Conservation (phyloP, 768 basidiomycete genomes). For the Boletus eberwhitei region DNA sequence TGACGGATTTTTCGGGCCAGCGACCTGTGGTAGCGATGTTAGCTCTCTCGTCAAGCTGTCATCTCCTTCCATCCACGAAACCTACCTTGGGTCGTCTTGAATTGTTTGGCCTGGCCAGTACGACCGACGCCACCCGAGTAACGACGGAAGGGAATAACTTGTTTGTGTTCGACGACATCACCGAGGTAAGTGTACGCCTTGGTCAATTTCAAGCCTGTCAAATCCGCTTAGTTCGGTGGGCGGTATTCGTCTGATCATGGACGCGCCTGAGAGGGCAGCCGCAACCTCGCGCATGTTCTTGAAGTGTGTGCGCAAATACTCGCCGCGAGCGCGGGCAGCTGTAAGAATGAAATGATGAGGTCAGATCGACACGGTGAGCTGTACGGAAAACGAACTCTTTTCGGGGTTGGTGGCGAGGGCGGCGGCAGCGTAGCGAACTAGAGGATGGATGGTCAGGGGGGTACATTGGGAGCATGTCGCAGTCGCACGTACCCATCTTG, state of each 20-base stretch:
- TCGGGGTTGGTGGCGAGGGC: constrained; percentile 88
- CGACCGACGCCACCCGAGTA: constrained; percentile 95
- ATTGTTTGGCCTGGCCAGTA: constrained; percentile 92
- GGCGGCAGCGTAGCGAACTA: constrained; percentile 94
- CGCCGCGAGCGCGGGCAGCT: constrained; percentile 92
- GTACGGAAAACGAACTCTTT: constrained; percentile 64
- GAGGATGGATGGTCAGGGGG: constrained; percentile 16
- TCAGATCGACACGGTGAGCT: constrained; percentile 6
- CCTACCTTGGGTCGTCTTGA: constrained; percentile 93
- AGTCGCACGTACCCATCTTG: constrained; percentile 60
- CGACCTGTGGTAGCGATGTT: constrained; percentile 61
- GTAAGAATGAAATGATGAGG: constrained; percentile 15
- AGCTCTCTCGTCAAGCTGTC: not conserved
- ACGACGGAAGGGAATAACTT: constrained; percentile 93
- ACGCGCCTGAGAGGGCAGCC: constrained; percentile 83
- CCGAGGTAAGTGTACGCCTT: constrained; percentile 95
- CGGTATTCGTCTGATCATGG: not conserved
- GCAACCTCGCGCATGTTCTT: constrained; percentile 99
- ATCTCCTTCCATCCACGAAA: constrained; percentile 10
- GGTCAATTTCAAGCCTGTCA: constrained; percentile 79
- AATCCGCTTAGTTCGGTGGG: constrained; percentile 1
- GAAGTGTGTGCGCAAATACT: constrained; percentile 99
- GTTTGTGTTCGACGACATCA: constrained; percentile 95
- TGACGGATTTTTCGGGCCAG: constrained; percentile 99
- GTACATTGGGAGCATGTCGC: constrained; percentile 11